Base-by-base conservation (phyloP, 1,139 yeast species). In the Lodderomyces jiufengensis region DNA sequence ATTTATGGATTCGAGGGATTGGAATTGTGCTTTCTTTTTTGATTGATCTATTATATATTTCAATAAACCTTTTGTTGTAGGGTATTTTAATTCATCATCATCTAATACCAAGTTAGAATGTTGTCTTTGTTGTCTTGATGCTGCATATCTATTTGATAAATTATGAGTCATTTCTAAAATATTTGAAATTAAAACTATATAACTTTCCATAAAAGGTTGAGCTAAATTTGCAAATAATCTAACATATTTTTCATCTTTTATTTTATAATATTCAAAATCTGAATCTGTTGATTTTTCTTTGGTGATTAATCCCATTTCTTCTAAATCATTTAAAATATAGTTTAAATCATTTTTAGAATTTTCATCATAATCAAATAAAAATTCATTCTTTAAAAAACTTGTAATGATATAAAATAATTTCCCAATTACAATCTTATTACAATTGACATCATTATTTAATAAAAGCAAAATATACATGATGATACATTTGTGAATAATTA, bases 341-440 rank as follows among this genome's bases (percentile, higher is more conserved):
- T 57, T 49, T 33, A 66, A 52, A 9, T 54, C 59, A 40, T 58
- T 61, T 34, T 61, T 49, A 22, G 48, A 45, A 41, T 66, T 63
- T 37, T 56, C 57, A 46, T 67, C 60, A 49, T 69, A 64, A 42
- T 70, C 76, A 45, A 70, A 67, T 43, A 70, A 59, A 44, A 70
- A 70, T 48, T 70, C 76, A 43, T 60, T 63, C 47, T 68, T 69
- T 40, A 69, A 51, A 38, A 68, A 59, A 2, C 69, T 66, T 1
- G 70, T 65, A 33, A 68, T 51, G 16, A 67, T 60, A 43, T 64
- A 59, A 42, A 50, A 57, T 24, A 64, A 44, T 45, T 58, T 54
- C 39, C 55, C 54, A 35, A 66, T 49, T 23, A 49, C 46, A 24
- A 46, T 40, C 33, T 52, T 51, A 27, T 51, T 47, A 21, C 34